Percentiles rank a stretch among this genome's conserved stretches.
Conservation (phyloP, 148 eudicot genomes). For the Arbutus unedo region DNA sequence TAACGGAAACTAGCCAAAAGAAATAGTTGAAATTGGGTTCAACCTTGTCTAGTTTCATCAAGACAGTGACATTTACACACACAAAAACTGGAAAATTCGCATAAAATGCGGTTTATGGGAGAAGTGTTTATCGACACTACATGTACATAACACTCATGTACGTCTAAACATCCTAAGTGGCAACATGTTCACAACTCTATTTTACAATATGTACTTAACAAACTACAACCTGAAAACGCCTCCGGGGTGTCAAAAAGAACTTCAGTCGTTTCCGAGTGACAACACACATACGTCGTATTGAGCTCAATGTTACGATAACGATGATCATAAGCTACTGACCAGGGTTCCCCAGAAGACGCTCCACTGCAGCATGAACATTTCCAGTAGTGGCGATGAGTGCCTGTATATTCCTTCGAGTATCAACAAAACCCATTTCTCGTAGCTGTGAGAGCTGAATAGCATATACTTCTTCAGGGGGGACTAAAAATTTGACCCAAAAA, state of each 20-base stretch:
- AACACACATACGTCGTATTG: neutral
- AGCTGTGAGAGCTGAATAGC: slow-evolving; percentile 80
- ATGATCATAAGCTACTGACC: slow-evolving; percentile 42
- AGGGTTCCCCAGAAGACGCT: slow-evolving; percentile 69
- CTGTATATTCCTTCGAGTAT: slow-evolving; percentile 70
- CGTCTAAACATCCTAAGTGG: neutral
- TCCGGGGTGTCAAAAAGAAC: neutral
- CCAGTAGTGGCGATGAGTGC: slow-evolving; percentile 85
- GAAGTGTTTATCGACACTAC: neutral
- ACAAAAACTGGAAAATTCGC: neutral
- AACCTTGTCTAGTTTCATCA: neutral
- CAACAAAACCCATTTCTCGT: slow-evolving; percentile 93
- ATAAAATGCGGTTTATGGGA: neutral
- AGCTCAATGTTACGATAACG: neutral
- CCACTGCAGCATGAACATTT: slow-evolving; percentile 91
- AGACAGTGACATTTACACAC: neutral
- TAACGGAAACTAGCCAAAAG: neutral
- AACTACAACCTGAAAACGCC: neutral
- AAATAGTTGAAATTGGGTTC: neutral
- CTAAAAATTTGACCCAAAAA: slow-evolving; percentile 25
- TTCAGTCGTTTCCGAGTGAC: neutral
- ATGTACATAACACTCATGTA: neutral
- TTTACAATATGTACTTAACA: neutral
- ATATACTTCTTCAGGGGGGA: slow-evolving; percentile 86
- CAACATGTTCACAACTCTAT: neutral